phyloP scores from a whole-genome alignment of 768 basidiomycete species.

The Kwoniella europaea region DNA sequence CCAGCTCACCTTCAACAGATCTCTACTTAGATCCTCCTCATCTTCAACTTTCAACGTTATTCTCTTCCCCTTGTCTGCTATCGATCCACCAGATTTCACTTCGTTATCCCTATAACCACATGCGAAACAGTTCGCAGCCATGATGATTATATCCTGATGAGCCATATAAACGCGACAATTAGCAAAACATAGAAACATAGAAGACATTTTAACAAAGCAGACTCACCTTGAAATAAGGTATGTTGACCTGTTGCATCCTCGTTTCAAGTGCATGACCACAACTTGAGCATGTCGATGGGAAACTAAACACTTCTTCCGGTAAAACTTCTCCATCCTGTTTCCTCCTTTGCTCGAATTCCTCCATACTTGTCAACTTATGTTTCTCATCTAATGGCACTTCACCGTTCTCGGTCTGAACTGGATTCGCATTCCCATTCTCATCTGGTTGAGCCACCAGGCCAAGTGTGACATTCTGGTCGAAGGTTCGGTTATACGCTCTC shows the following conservation, averaged over 20 bases:
- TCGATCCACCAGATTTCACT: constrained; percentile 90
- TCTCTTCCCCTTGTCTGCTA: constrained; percentile 81
- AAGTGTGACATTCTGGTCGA: constrained; percentile 77
- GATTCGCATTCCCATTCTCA: constrained; percentile 28
- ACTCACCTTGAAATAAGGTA: constrained; percentile 92
- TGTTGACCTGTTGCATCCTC: constrained; percentile 91
- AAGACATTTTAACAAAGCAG: neutral
- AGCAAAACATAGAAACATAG: neutral
- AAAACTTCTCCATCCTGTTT: constrained; percentile 46
- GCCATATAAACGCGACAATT: neutral
- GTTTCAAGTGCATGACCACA: constrained; percentile 84
- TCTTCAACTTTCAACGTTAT: constrained; percentile 91
- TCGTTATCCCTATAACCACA: constrained; percentile 99
- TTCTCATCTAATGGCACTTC: constrained; percentile 40
- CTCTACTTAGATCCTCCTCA: constrained; percentile 85
- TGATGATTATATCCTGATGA: constrained; percentile 88
- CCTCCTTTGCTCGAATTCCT: constrained; percentile 41
- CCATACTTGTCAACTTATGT: constrained; percentile 43
- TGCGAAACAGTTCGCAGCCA: constrained; percentile 94
- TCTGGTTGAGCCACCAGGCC: constrained; percentile 67
- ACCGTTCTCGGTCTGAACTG: constrained; percentile 46
- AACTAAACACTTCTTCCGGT: constrained; percentile 86
- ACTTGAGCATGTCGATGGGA: constrained; percentile 84
- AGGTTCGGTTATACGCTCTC: constrained; percentile 76
- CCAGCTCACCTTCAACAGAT: constrained; percentile 81